A percentile compares a stretch with the other conserved stretches of the same genome.
phyloP scores from a whole-genome alignment of 169 alveolate species.

The Plasmodium sp. region DNA sequence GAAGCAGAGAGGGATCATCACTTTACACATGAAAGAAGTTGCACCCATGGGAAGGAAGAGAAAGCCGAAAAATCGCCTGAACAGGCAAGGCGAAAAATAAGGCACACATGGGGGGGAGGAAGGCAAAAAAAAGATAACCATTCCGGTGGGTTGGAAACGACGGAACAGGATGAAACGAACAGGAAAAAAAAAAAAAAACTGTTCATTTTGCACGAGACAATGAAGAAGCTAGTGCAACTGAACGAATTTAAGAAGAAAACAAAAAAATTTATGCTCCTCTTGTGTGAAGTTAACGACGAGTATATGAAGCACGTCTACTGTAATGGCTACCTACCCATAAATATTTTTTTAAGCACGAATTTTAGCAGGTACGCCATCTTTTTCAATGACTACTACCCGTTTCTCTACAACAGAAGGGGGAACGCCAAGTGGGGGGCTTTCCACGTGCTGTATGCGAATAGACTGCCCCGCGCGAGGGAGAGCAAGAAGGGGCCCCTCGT shows the following conservation, averaged over 20 bases:
- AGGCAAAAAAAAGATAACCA: background rate
- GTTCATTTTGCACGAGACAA: conserved; percentile 21
- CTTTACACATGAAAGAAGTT: background rate
- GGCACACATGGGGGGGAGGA: background rate
- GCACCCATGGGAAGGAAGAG: background rate
- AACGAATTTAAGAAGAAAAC: conserved; percentile 9
- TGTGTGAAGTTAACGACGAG: conserved; percentile 44
- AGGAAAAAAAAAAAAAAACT: background rate
- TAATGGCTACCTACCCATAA: conserved; percentile 45
- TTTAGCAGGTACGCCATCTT: conserved; percentile 12
- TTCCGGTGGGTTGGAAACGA: background rate
- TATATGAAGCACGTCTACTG: conserved; percentile 45
- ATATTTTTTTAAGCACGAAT: conserved; percentile 42
- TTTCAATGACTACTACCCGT: conserved; percentile 26
- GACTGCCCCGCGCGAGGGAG: background rate
- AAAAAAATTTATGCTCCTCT: conserved; percentile 52
- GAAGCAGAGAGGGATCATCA: background rate
- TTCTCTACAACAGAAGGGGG: conserved; percentile 17
- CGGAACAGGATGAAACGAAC: background rate
- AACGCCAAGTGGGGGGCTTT: conserved; percentile 44
- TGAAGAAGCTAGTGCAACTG: conserved; percentile 5
- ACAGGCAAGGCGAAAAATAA: background rate
- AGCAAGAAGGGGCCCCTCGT: background rate
- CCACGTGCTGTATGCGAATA: conserved; percentile 37
- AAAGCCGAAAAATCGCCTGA: background rate